These are phyloP conservation scores for Scenedesmus sp. DNA, from an alignment of 163 green algal genomes.

Conservation along the genomic window DNA sequence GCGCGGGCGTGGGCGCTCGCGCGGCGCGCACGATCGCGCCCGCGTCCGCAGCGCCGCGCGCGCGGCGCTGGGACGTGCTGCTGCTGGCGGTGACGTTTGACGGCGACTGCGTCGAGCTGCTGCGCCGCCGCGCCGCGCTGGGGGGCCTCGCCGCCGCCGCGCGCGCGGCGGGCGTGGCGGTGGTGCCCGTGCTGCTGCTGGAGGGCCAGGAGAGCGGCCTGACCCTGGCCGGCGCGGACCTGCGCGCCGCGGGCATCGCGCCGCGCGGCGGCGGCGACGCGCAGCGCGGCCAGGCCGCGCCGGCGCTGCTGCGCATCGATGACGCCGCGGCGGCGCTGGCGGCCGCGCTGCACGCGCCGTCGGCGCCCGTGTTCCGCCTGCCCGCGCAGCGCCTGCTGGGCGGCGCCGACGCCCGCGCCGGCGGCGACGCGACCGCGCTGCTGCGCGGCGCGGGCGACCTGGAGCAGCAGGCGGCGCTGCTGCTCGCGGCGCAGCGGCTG, in stretches of 20 bases:
- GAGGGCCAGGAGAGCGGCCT: slow-evolving; percentile 9
- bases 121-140: slow-evolving; percentile 6
- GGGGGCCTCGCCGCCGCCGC: slow-evolving; percentile 21
- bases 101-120: slow-evolving; percentile 3
- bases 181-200: slow-evolving; percentile 36
- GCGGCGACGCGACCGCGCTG: background rate
- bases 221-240: background rate
- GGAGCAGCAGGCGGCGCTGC: slow-evolving; percentile 9
- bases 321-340: slow-evolving; percentile 34
- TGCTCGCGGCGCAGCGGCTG: background rate
- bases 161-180: slow-evolving; percentile 10
- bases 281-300: background rate
- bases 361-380: background rate
- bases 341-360: slow-evolving; percentile 12
- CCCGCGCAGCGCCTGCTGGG: background rate
- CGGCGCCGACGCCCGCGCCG: background rate
- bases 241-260: background rate
- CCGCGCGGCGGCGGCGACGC: background rate
- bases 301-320: slow-evolving; percentile 13
- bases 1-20: background rate
- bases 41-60: background rate
- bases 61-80: slow-evolving; percentile 34
- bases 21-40: background rate
- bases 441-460: background rate
- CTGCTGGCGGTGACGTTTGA: slow-evolving; percentile 24